phyloP scores from a whole-genome alignment of 1,284 basidiomycete species.

The Ustilago loliicola region DNA sequence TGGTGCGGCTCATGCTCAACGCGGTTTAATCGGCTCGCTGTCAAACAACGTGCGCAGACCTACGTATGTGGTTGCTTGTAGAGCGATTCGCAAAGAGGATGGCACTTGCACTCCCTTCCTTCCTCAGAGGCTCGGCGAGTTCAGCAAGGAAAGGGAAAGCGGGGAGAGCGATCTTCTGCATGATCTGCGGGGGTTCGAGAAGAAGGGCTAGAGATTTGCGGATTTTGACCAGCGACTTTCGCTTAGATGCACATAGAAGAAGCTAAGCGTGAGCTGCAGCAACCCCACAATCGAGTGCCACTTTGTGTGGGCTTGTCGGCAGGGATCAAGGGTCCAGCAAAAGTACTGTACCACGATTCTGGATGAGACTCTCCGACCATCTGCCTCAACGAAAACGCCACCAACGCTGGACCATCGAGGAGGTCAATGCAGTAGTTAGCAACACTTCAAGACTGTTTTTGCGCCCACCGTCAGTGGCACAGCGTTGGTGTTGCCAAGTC shows the following conservation, averaged over 20 bases:
- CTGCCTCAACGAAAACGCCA: slow-evolving; percentile 1
- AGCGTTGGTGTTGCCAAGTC: not conserved
- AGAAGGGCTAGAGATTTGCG: not conserved
- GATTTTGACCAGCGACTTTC: slow-evolving; percentile 10
- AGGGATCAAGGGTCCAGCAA: slow-evolving; percentile 3
- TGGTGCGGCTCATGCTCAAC: not conserved
- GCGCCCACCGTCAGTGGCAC: slow-evolving; percentile 2
- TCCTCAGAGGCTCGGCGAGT: not conserved
- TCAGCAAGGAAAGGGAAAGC: not conserved
- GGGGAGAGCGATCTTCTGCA: not conserved
- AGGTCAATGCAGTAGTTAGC: not conserved
- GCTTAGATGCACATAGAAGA: not conserved
- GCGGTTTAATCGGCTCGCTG: not conserved
- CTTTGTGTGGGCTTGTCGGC: not conserved
- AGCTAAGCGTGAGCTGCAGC: not conserved
- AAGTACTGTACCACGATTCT: not conserved
- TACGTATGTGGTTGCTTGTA: not conserved
- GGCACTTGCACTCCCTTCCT: not conserved
- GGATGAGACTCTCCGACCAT: slow-evolving; percentile 6
- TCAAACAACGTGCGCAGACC: slow-evolving; percentile 1
- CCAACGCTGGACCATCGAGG: not conserved
- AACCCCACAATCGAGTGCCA: slow-evolving; percentile 1
- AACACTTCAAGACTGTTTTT: not conserved
- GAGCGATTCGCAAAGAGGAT: too few species aligned
- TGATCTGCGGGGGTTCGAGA: not conserved